These are phyloP conservation scores for Penicillium coprophilum DNA, from an alignment of 495 filamentous ascomycete genomes.

Conservation along the genomic window DNA sequence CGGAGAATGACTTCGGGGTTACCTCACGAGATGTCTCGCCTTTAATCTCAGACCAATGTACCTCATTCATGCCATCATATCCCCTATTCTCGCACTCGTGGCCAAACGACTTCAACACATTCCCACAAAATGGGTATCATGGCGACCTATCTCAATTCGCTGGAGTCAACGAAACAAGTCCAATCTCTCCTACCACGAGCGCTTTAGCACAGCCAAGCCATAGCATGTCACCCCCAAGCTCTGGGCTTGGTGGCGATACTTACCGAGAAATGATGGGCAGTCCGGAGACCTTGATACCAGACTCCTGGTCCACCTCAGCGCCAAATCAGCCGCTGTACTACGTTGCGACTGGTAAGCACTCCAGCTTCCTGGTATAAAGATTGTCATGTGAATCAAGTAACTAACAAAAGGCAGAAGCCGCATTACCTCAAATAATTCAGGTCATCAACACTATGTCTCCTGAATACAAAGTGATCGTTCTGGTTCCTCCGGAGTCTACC, in stretches of 20 bases:
- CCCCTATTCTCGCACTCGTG: background rate
- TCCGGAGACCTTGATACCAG: background rate
- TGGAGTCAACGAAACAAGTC: background rate
- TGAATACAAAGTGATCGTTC: slow-evolving; percentile 22
- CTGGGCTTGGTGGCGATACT: background rate
- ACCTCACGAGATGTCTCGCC: slow-evolving; percentile 2
- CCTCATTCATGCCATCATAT: slow-evolving; percentile 11
- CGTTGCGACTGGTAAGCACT: slow-evolving; percentile 21
- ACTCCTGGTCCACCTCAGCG: background rate
- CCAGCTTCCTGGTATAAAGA: background rate
- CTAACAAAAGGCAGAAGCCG: slow-evolving; percentile 10
- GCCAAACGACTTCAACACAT: slow-evolving; percentile 3
- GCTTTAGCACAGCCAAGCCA: background rate
- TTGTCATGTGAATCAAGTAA: background rate
- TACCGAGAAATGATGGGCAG: slow-evolving; percentile 3
- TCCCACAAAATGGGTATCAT: background rate
- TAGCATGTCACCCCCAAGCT: background rate
- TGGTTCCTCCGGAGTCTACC: slow-evolving; percentile 14
- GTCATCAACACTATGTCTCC: slow-evolving; percentile 18
- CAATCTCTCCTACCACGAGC: background rate
- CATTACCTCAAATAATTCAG: slow-evolving; percentile 27
- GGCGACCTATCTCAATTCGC: slow-evolving; percentile 1
- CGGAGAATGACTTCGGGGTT: background rate
- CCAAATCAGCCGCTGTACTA: slow-evolving; percentile 23
- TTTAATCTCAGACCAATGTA: slow-evolving; percentile 4